Conservation (phyloP, 306 rosid genomes). For the Pyrus betulifolia region DNA sequence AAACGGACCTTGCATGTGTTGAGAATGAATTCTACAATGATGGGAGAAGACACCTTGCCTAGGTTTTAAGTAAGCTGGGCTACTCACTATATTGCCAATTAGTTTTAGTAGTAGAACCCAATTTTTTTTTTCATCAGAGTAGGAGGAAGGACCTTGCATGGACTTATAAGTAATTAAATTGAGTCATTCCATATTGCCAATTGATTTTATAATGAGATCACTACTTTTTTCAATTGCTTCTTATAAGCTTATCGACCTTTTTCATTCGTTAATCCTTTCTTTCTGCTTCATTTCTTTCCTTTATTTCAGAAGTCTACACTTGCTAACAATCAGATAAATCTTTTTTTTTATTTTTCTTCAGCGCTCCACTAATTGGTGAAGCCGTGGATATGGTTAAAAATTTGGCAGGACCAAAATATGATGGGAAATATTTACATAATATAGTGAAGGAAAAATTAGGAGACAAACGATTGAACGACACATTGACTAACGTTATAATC, state of each 20-base stretch:
- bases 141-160: too few species aligned
- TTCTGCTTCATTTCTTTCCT: not conserved
- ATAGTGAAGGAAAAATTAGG: constrained; percentile 27
- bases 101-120: too few species aligned
- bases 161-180: too few species aligned
- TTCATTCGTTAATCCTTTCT: not conserved
- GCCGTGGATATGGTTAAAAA: not conserved
- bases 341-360: not conserved
- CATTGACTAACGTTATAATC: constrained; percentile 33
- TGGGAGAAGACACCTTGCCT: too few species aligned
- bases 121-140: too few species aligned
- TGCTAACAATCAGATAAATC: not conserved
- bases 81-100: too few species aligned
- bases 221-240: too few species aligned
- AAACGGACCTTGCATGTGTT: not conserved
- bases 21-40: too few species aligned
- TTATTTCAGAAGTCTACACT: not conserved
- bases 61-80: too few species aligned
- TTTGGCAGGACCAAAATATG: constrained; percentile 29
- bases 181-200: too few species aligned
- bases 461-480: constrained; percentile 12
- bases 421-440: constrained; percentile 29
- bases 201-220: too few species aligned
- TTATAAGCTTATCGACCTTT: not conserved
- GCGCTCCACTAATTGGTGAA: not conserved